A percentile compares a stretch with the other conserved stretches of the same genome.
These are phyloP conservation scores for Talaromyces marneffei DNA, from an alignment of 2,329 filamentous ascomycete species.

Conservation along the genomic window DNA sequence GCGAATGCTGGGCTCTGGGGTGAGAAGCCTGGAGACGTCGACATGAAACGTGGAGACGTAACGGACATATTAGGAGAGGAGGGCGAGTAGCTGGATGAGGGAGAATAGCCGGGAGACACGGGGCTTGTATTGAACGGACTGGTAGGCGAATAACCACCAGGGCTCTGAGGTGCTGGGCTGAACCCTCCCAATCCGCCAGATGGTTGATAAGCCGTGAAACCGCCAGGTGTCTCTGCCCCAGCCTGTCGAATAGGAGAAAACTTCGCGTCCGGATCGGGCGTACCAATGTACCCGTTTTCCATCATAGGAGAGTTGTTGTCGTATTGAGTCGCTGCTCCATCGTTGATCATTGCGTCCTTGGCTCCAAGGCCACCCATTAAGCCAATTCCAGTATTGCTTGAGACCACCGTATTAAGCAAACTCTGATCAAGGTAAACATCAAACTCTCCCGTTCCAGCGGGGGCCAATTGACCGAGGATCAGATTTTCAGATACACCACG, in stretches of 20 bases:
- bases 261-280: constrained; percentile 55
- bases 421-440: constrained; percentile 88
- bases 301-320: constrained; percentile 63
- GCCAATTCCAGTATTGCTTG: constrained; percentile 69
- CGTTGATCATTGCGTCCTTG: constrained; percentile 64
- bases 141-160: constrained; percentile 57
- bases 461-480: constrained; percentile 94
- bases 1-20: constrained; percentile 44
- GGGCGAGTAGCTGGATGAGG: constrained; percentile 61
- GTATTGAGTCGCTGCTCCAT: constrained; percentile 89
- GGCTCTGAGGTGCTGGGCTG: constrained; percentile 65
- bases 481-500: constrained; percentile 98
- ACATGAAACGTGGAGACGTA: constrained; percentile 53
- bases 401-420: constrained; percentile 92
- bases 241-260: constrained; percentile 72
- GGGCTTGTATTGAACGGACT: constrained; percentile 72
- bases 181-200: constrained; percentile 59
- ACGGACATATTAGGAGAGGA: constrained; percentile 62
- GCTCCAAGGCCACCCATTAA: constrained; percentile 67
- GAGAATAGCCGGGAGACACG: constrained; percentile 63
- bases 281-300: constrained; percentile 57
- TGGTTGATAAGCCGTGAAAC: constrained; percentile 62
- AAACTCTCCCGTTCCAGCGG: constrained; percentile 94
- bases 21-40: constrained; percentile 50
- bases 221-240: constrained; percentile 54